Percentiles rank a stretch among this genome's conserved stretches.
phyloP scores from a whole-genome alignment of 2,329 filamentous ascomycete genomes.

The Myriosclerotinia scirpicola region DNA sequence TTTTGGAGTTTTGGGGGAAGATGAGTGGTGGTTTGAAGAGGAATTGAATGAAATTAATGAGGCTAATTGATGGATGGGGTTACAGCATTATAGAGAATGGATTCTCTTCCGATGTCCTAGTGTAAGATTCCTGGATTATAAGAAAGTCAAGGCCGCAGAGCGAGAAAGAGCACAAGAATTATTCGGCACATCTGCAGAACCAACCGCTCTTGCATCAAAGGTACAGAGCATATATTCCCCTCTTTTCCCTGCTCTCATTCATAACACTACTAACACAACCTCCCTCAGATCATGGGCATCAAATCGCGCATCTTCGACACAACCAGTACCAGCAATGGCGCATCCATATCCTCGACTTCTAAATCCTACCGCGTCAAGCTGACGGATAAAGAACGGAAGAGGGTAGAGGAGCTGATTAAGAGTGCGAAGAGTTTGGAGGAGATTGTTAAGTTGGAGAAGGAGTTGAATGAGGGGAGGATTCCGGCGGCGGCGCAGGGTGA shows the following conservation, averaged over 20 bases:
- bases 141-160: conserved; percentile 87
- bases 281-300: conserved; percentile 74
- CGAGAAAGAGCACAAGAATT: conserved; percentile 72
- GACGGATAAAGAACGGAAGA: conserved; percentile 84
- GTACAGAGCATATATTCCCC: conserved; percentile 48
- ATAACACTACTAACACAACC: not conserved
- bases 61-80: conserved; percentile 16
- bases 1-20: not conserved
- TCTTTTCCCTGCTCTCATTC: not conserved
- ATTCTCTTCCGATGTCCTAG: conserved; percentile 81
- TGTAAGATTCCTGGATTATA: conserved; percentile 88
- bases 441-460: conserved; percentile 87
- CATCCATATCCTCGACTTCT: conserved; percentile 48
- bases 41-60: not conserved
- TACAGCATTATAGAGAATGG: conserved; percentile 87
- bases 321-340: conserved; percentile 46
- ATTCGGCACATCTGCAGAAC: conserved; percentile 77
- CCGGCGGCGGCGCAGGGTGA: conserved; percentile 63
- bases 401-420: conserved; percentile 81
- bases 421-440: conserved; percentile 88
- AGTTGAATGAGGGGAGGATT: conserved; percentile 83
- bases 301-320: conserved; percentile 74
- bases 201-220: conserved; percentile 76
- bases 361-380: conserved; percentile 78
- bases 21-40: not conserved